phyloP scores from a whole-genome alignment of 768 basidiomycete genomes.

The Clavaria fumosa region DNA sequence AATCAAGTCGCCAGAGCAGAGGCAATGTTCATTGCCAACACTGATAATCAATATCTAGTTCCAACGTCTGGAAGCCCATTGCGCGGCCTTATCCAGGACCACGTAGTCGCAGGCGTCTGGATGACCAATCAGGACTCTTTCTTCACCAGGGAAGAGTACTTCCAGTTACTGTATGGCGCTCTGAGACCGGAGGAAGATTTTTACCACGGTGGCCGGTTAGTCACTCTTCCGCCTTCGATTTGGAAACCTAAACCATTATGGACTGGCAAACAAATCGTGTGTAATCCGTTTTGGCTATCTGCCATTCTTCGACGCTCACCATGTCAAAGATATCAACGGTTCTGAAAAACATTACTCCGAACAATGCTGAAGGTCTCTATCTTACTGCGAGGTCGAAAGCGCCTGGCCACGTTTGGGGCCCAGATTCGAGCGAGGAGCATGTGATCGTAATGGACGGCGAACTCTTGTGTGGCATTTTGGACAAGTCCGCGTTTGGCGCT shows the following conservation, averaged over 20 bases:
- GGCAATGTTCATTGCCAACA: conserved; percentile 88
- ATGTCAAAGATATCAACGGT: conserved; percentile 74
- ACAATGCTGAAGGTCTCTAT: conserved; percentile 65
- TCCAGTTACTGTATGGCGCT: conserved; percentile 90
- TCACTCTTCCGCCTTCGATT: conserved; percentile 80
- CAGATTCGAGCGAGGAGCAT: conserved; percentile 66
- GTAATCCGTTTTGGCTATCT: conserved; percentile 13
- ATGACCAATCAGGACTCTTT: conserved; percentile 94
- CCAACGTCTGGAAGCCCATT: conserved; percentile 97
- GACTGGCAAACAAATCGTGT: conserved; percentile 96
- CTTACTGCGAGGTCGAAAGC: conserved; percentile 81
- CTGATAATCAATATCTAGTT: conserved; percentile 97
- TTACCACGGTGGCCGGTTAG: conserved; percentile 40
- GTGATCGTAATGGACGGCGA: conserved; percentile 89
- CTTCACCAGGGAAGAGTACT: conserved; percentile 91
- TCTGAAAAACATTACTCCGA: conserved; percentile 80
- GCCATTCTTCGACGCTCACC: conserved; percentile 1
- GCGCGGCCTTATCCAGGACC: conserved; percentile 96
- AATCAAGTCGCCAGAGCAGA: conserved; percentile 92
- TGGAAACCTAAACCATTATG: conserved; percentile 85
- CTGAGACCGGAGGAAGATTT: conserved; percentile 76
- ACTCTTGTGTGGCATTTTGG: conserved; percentile 82
- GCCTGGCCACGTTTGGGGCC: conserved; percentile 72
- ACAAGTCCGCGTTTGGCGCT: conserved; percentile 96
- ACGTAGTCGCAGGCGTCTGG: conserved; percentile 98